These are phyloP conservation scores for Vachellia pachyceras DNA, from an alignment of 306 rosid species.

Conservation along the genomic window DNA sequence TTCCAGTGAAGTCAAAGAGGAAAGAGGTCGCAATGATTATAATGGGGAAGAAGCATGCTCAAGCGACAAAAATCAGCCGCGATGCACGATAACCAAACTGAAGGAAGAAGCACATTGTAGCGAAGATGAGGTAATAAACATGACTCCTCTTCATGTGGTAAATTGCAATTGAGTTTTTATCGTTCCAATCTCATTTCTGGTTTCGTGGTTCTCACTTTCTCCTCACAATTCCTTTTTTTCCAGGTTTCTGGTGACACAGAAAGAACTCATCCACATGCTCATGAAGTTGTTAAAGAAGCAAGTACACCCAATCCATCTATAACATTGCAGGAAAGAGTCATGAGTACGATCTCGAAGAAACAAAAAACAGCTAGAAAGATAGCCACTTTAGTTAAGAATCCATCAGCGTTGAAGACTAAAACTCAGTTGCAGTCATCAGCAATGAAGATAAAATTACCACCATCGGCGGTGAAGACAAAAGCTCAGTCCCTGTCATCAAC, in stretches of 20 bases:
- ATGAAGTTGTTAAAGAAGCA: constrained; percentile 53
- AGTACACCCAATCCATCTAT: constrained; percentile 67
- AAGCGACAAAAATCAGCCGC: constrained; percentile 13
- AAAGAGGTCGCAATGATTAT: constrained; percentile 29
- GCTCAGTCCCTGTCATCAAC: constrained; percentile 36
- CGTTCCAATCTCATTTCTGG: neutral
- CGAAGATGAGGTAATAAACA: neutral
- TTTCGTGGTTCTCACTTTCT: neutral
- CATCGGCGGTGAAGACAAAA: constrained; percentile 1
- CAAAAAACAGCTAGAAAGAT: constrained; percentile 60
- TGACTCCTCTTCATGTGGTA: neutral
- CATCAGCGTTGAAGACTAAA: constrained; percentile 9
- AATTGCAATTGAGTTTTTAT: neutral
- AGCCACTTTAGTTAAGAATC: constrained; percentile 34
- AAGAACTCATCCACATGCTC: neutral
- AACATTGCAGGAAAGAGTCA: constrained; percentile 48
- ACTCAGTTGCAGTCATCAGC: neutral
- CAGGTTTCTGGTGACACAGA: neutral
- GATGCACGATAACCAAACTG: neutral
- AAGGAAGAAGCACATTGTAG: constrained; percentile 10
- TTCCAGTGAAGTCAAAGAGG: constrained; percentile 38
- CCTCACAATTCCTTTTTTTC: neutral
- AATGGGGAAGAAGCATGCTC: constrained; percentile 32
- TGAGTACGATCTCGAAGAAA: constrained; percentile 61
- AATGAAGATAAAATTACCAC: neutral